Evolutionary conservation across 257 asterid species (phyloP).

Genomic region (Plectranthus barbatus): DNA sequence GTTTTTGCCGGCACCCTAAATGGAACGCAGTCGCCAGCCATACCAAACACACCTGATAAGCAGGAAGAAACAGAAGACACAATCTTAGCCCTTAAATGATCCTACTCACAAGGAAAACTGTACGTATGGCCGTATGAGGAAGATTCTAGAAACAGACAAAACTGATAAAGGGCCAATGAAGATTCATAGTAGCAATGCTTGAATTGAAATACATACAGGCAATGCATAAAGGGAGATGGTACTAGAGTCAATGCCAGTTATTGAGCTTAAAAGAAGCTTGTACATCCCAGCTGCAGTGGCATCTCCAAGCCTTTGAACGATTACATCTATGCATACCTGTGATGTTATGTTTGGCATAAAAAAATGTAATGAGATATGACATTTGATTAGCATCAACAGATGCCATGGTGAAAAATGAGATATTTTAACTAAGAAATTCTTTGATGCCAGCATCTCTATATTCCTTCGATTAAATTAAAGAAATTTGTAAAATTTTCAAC

Average conservation of each 20-base stretch:
- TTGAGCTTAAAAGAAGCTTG: conserved; percentile 61
- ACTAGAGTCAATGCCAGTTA: conserved; percentile 54
- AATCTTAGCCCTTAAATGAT: too few relatives aligned
- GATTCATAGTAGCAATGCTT: background rate
- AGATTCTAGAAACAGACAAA: background rate
- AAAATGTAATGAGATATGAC: background rate
- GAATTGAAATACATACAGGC: conserved; percentile 47
- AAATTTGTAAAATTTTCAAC: background rate
- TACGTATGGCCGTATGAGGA: background rate
- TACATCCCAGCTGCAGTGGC: conserved; percentile 96
- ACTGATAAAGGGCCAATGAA: background rate
- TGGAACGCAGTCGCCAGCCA: conserved; percentile 71
- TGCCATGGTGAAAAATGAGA: background rate
- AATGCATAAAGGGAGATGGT: conserved; percentile 59
- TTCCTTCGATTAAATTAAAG: too few relatives aligned
- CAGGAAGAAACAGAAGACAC: background rate
- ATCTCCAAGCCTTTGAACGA: conserved; percentile 93
- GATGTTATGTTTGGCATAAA: conserved; percentile 3
- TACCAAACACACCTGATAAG: conserved; percentile 52
- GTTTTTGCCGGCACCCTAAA: conserved; percentile 57
- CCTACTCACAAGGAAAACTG: background rate
- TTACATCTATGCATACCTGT: conserved; percentile 94
- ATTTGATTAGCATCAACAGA: background rate
- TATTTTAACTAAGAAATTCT: background rate
- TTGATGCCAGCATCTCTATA: background rate